These are phyloP conservation scores for Peniophora sp. DNA, from an alignment of 1,284 basidiomycete genomes.

Conservation along the genomic window DNA sequence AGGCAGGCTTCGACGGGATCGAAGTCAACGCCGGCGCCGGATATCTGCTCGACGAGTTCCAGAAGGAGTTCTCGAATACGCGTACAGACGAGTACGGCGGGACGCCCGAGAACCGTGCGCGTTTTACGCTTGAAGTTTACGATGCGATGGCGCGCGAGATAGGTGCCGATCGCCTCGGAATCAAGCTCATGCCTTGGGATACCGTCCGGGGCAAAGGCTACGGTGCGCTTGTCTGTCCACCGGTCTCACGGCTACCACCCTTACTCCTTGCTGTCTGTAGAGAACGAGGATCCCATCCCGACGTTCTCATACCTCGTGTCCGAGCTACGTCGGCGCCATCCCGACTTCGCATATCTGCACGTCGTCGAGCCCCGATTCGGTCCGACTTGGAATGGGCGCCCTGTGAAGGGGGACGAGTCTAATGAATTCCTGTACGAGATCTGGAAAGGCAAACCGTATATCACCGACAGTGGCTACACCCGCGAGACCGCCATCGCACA, in stretches of 20 bases:
- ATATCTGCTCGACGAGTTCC: conserved; percentile 32
- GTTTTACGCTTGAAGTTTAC: conserved; percentile 39
- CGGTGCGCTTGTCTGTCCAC: not conserved
- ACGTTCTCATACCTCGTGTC: conserved; percentile 20
- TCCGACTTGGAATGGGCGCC: conserved; percentile 11
- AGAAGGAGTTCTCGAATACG: conserved; percentile 33
- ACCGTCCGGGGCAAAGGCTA: not conserved
- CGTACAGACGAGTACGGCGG: conserved; percentile 57
- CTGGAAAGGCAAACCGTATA: conserved; percentile 18
- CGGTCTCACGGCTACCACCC: not conserved
- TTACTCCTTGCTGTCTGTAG: not conserved
- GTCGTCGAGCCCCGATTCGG: conserved; percentile 28
- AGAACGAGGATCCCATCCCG: conserved; percentile 19
- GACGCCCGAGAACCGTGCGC: conserved; percentile 41
- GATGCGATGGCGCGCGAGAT: conserved; percentile 20
- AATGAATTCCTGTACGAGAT: conserved; percentile 20
- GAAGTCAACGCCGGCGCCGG: conserved; percentile 31
- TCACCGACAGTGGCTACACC: conserved; percentile 27
- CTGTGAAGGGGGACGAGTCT: conserved; percentile 11
- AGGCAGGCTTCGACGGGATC: conserved; percentile 25
- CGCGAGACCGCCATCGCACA: conserved; percentile 12
- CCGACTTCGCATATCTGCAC: conserved; percentile 36
- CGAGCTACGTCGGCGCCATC: conserved; percentile 18
- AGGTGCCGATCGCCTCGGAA: conserved; percentile 22
- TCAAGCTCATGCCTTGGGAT: conserved; percentile 35